Evolutionary conservation across 140 eudicot species (phyloP).

Genomic region (Cichorium intybus): DNA sequence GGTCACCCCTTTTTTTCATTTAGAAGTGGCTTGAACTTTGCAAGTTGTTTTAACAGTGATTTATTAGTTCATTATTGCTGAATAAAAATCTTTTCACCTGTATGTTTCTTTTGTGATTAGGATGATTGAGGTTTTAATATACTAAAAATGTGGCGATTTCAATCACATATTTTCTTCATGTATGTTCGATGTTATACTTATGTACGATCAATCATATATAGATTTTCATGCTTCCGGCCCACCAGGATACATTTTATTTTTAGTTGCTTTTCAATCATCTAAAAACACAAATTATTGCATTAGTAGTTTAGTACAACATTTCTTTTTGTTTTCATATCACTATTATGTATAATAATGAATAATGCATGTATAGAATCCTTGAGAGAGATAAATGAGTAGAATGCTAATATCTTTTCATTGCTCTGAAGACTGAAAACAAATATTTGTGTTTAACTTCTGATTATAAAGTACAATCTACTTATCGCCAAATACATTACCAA

Average conservation of each 20-base stretch:
- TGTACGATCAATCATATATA: neutral
- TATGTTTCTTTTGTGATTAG: too few relatives aligned
- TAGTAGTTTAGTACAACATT: neutral
- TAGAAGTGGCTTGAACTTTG: too few relatives aligned
- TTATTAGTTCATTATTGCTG: neutral
- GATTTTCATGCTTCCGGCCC: neutral
- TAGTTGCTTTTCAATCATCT: neutral
- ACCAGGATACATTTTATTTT: too few relatives aligned
- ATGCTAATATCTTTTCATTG: slow-evolving; percentile 7
- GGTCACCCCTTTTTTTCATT: too few relatives aligned
- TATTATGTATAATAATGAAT: too few relatives aligned
- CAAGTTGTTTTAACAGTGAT: neutral
- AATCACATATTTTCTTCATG: too few relatives aligned
- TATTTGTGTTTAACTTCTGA: slow-evolving; percentile 21
- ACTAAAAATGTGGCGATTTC: too few relatives aligned
- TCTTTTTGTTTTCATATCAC: neutral
- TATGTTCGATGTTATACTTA: neutral
- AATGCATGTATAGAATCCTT: neutral
- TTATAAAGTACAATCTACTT: slow-evolving; percentile 20
- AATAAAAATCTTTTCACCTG: neutral
- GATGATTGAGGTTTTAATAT: neutral
- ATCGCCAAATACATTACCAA: neutral
- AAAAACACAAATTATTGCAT: neutral
- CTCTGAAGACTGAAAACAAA: slow-evolving; percentile 6
- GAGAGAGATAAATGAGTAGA: slow-evolving; percentile 16